Percentiles rank a stretch among this genome's conserved stretches.
phyloP scores from a whole-genome alignment of 306 rosid genomes.

The Cucurbita argyrosperma region DNA sequence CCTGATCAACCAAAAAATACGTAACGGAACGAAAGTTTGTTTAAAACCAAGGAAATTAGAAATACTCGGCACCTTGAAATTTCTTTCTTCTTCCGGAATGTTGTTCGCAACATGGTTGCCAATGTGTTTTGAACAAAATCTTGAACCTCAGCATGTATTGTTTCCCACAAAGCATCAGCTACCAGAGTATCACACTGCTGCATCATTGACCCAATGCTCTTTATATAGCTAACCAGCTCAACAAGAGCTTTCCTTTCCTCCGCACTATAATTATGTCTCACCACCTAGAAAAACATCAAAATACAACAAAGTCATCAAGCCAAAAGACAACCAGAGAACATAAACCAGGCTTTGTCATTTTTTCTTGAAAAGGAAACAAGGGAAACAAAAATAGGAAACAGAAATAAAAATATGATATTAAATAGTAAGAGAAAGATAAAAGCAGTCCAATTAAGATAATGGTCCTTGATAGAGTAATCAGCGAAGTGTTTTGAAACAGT shows the following conservation, averaged over 20 bases:
- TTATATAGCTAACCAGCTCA: slow-evolving; percentile 88
- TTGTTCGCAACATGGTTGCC: slow-evolving; percentile 83
- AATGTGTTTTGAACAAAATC: slow-evolving; percentile 96
- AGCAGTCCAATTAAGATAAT: too few relatives aligned
- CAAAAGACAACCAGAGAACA: not conserved
- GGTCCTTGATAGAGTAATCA: too few relatives aligned
- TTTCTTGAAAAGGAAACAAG: not conserved
- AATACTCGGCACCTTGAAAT: slow-evolving; percentile 61
- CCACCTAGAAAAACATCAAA: slow-evolving; percentile 44
- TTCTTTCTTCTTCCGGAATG: slow-evolving; percentile 95
- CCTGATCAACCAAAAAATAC: not conserved
- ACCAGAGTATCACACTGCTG: slow-evolving; percentile 81
- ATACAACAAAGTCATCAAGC: not conserved
- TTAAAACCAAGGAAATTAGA: not conserved
- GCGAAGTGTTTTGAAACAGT: too few relatives aligned
- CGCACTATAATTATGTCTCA: slow-evolving; percentile 72
- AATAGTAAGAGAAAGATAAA: too few relatives aligned
- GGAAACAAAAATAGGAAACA: too few relatives aligned
- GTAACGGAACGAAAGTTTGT: not conserved
- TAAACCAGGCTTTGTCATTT: not conserved
- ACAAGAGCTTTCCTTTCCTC: slow-evolving; percentile 88
- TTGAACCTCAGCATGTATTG: slow-evolving; percentile 95
- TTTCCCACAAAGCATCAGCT: slow-evolving; percentile 98
- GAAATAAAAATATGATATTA: too few relatives aligned
- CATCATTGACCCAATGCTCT: slow-evolving; percentile 95